Evolutionary conservation across 805 yeast species (phyloP), one percentile per base, ranked within the genome.

Genomic region (Metschnikowia proteae): DNA sequence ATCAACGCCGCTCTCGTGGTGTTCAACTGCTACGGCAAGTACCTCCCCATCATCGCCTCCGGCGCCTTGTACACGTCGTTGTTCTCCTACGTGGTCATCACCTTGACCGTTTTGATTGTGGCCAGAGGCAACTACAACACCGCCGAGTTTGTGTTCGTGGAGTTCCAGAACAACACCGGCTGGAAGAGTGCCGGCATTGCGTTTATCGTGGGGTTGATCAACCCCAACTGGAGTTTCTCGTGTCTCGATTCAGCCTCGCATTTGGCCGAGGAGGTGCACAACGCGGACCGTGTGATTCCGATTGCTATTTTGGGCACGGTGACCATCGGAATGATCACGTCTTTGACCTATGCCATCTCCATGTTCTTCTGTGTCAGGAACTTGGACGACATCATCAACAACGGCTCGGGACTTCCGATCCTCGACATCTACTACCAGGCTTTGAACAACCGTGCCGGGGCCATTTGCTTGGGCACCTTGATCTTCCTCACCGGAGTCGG

Each of bases 161-260:
- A 55, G 30, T 62, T 63, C 45, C 56, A 61, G 34, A 63, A 63
- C 54, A 54, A 54, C 30, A 63, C 67, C 22, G 67, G 61, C 38
- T 58, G 61, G 61, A 45, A 46, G 36, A 41, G 50, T 22, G 48
- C 57, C 13, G 61, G 52, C 3, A 54, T 58, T 13, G 61, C 61
- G 17, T 58, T 58, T 46, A 58, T 58, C 36, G 56, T 58, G n/a
- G 61, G 61, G 17, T 48, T 58, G 49, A 43, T 58, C 47, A 58
- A 58, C 48, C 61, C 61, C 42, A 58, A 58, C 67, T 43, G 61
- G 61, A 47, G 54, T 22, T 71, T 71, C 55, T 60, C 67, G 41
- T 71, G 75, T 54, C 65, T 71, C 36, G 76, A 71, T 58, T 62
- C 68, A 26, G 74, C 75, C 11, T 62, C 73, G 26, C 76, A 71